A percentile compares a stretch with the other conserved stretches of the same genome.
Conservation (phyloP, 768 basidiomycete species). For the Naganishia onofrii region DNA sequence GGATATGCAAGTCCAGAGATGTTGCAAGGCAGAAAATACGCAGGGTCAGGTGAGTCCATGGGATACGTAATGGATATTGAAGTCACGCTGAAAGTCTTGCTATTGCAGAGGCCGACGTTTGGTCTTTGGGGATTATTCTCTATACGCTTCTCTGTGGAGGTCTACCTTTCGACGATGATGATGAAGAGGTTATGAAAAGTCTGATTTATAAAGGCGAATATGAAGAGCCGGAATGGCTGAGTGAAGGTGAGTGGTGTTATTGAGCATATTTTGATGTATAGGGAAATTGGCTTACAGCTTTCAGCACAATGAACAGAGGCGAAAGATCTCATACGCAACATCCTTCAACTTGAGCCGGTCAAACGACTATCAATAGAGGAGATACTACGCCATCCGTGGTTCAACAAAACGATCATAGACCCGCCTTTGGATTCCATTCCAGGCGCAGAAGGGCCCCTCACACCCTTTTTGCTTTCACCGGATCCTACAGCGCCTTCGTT, state of each 20-base stretch:
- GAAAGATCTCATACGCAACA: constrained; percentile 73
- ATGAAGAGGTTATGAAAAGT: constrained; percentile 68
- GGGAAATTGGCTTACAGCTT: not conserved
- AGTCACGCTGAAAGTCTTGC: not conserved
- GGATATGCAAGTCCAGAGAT: constrained; percentile 85
- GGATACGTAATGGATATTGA: not conserved
- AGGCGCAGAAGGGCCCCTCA: constrained; percentile 32
- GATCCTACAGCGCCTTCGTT: constrained; percentile 17
- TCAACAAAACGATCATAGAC: constrained; percentile 53
- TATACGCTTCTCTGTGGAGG: constrained; percentile 86
- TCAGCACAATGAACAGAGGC: constrained; percentile 60
- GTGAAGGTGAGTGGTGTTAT: constrained; percentile 61
- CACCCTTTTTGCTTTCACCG: constrained; percentile 31
- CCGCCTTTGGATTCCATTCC: constrained; percentile 25
- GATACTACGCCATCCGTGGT: constrained; percentile 85
- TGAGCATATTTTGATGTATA: not conserved
- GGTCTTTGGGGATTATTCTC: constrained; percentile 90
- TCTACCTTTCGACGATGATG: constrained; percentile 85
- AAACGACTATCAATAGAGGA: constrained; percentile 76
- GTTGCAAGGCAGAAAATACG: constrained; percentile 79
- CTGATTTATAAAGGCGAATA: constrained; percentile 82
- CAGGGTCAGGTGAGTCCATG: constrained; percentile 71
- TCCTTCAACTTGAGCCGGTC: constrained; percentile 72
- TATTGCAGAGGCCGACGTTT: constrained; percentile 82
- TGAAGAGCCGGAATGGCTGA: constrained; percentile 90